Evolutionary conservation across 805 yeast species (phyloP), one percentile per base, ranked within the genome.

Genomic region (Candida oleophila): DNA sequence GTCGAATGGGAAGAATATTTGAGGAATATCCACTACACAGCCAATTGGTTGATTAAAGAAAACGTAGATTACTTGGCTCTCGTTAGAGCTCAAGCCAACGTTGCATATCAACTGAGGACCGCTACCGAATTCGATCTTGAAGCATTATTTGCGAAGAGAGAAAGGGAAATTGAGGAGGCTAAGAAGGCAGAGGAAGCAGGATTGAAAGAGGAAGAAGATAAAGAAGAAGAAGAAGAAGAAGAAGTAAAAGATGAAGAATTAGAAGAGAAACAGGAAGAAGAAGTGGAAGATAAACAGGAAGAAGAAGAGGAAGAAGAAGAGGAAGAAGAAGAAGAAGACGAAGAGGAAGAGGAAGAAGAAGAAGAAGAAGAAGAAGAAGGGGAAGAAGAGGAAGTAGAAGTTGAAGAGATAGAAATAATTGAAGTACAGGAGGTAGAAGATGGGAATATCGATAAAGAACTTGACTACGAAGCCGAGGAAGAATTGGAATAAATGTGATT

Each of bases 341-440:
- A 50, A 18, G 53, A 43, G 21, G 52, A 61, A 49, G 32, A 22
- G 20, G 55, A 44, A 22, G 46, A 42, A 34, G 69, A 57, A 18
- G 71, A 66, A 42, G 78, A 75, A 7, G 75, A 66, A 46, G 89
- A 83, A 59, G 74, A 89, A 1, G 83, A 82, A 2, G 90, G 85
- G 61, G 89, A 80, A 15, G 78, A 83, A 43, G 85, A 87, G 2
- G 74, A 81, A 43, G 86, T 81, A 60, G 87, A 77, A 60, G 89
- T 83, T 7, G 48, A 38, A 4, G 48, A 43, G 18, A 32, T 38
- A n/a, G 83, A 80, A 53, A n/a, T 16, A 12, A 37, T 28, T n/a
- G 37, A 25, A 71, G 76, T 20, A 76, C 70, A 21, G 71, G 51
- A 44, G 3, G 41, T 45, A 11, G 49, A 38, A 3, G 52, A 36